phyloP scores from a whole-genome alignment of 306 rosid species.

The Pyrus communis region DNA sequence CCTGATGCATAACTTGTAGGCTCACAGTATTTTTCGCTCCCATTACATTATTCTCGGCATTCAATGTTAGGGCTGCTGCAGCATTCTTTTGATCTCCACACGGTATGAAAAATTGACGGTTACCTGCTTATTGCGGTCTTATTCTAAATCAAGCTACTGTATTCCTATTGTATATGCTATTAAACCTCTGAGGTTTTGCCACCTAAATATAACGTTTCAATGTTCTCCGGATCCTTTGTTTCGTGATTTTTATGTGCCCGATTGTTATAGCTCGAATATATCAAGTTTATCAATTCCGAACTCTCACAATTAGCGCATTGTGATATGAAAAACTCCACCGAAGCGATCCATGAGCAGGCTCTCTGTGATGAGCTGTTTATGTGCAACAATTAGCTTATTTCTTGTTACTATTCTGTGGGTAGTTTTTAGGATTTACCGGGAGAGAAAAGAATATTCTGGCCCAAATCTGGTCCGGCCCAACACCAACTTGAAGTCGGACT shows the following conservation, averaged over 20 bases:
- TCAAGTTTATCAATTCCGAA: background rate
- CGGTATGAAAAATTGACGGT: background rate
- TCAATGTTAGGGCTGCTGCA: background rate
- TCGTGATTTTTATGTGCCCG: background rate
- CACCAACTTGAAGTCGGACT: background rate
- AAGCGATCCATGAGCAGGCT: background rate
- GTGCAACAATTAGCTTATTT: background rate
- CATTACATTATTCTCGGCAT: background rate
- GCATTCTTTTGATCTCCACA: background rate
- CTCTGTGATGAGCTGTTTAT: no score
- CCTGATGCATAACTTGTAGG: background rate
- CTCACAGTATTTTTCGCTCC: background rate
- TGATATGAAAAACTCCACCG: background rate
- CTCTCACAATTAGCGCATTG: background rate
- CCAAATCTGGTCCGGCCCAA: background rate
- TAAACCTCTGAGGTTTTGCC: background rate
- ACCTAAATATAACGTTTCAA: background rate
- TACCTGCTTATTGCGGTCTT: background rate
- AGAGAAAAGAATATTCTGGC: background rate
- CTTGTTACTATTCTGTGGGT: no score
- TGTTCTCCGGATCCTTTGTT: background rate
- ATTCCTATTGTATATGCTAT: background rate
- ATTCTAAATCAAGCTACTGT: background rate
- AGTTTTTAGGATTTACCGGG: no score
- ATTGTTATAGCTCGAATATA: background rate